Conservation (phyloP, 139 green algal genomes). For the Parachlorella kessleri region DNA sequence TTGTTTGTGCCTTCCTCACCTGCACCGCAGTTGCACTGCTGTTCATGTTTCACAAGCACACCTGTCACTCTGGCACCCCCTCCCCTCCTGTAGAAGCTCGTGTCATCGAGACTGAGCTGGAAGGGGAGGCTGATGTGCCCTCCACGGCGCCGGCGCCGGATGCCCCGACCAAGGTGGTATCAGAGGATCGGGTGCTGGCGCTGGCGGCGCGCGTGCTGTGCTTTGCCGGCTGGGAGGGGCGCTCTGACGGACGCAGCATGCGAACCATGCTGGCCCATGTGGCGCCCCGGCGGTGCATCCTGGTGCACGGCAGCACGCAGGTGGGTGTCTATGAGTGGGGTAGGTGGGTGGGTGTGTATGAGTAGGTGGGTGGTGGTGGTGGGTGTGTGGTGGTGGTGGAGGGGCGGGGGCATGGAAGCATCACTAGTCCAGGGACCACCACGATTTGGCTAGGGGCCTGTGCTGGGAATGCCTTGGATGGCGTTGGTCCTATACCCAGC, state of each 20-base stretch:
- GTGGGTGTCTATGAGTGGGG: no score
- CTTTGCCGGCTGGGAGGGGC: conserved; percentile 71
- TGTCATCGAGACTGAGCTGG: conserved; percentile 29
- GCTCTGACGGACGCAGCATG: conserved; percentile 60
- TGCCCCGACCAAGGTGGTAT: conserved; percentile 72
- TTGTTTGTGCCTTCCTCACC: no score
- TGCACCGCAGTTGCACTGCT: no score
- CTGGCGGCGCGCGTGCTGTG: conserved; percentile 54
- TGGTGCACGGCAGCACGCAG: conserved; percentile 52
- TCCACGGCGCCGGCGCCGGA: conserved; percentile 9
- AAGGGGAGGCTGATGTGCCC: conserved; percentile 6
- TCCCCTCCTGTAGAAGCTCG: no score
- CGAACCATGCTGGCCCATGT: conserved; percentile 64
- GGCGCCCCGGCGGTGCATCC: conserved; percentile 57
- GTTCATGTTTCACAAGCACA: no score
- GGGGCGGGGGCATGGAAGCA: not conserved
- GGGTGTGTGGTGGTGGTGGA: not conserved
- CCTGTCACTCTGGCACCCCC: no score
- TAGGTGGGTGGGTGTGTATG: no score
- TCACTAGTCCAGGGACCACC: no score
- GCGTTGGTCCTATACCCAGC: no score
- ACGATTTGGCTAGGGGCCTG: no score
- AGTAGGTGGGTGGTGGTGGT: not conserved
- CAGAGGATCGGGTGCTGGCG: conserved; percentile 29
- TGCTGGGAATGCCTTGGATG: no score